Percentiles rank a stretch among this genome's conserved stretches.
Conservation (phyloP, 768 basidiomycete species). For the Agaricus subrufescens region DNA sequence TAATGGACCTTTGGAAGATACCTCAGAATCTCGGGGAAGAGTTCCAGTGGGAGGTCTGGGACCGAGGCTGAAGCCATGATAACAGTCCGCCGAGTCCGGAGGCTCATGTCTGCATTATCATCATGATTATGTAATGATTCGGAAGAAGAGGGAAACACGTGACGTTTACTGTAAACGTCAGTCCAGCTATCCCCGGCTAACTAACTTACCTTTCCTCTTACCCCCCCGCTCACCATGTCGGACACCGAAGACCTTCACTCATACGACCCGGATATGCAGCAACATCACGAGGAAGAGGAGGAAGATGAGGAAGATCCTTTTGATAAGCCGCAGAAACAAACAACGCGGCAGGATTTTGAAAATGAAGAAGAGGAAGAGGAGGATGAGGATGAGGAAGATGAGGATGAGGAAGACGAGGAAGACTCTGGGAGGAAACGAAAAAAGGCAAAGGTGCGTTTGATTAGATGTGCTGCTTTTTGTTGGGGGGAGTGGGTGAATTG, state of each 20-base stretch:
- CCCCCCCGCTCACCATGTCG: slow-evolving; percentile 31
- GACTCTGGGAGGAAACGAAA: slow-evolving; percentile 45
- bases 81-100: no score
- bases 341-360: slow-evolving; percentile 23
- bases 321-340: slow-evolving; percentile 29
- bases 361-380: slow-evolving; percentile 37
- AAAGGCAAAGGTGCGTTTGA: slow-evolving; percentile 52
- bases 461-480: background rate
- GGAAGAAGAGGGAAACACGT: no score
- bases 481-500: background rate
- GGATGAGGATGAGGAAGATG: slow-evolving; percentile 54
- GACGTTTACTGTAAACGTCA: no score
- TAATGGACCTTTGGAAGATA: slow-evolving; percentile 49
- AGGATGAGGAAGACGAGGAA: slow-evolving; percentile 55
- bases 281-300: slow-evolving; percentile 37
- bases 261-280: slow-evolving; percentile 42
- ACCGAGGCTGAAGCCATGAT: background rate
- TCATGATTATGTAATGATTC: no score
- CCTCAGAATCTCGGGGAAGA: slow-evolving; percentile 52
- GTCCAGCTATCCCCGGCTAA: background rate
- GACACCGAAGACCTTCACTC: slow-evolving; percentile 35
- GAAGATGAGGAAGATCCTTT: slow-evolving; percentile 32
- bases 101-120: no score
- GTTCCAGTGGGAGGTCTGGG: slow-evolving; percentile 59
- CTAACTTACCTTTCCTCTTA: no score